These are phyloP conservation scores for Solanum pinnatisectum DNA, from an alignment of 257 asterid genomes.

Conservation along the genomic window DNA sequence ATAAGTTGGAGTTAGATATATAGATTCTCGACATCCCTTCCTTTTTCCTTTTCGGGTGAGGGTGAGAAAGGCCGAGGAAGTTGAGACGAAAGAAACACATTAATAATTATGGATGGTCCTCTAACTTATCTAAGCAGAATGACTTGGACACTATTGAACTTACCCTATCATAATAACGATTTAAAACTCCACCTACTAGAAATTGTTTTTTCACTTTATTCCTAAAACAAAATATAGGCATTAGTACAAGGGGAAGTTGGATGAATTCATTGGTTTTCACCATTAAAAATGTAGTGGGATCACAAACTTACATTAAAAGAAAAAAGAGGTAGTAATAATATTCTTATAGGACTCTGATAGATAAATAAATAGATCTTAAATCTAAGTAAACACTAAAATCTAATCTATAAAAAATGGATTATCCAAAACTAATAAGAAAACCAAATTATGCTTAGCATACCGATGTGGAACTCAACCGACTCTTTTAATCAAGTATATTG, in stretches of 20 bases:
- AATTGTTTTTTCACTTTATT: neutral
- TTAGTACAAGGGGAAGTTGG: neutral
- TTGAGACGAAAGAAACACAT: neutral
- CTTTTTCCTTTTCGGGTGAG: neutral
- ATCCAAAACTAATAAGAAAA: neutral
- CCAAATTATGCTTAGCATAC: neutral
- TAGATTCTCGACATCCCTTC: neutral
- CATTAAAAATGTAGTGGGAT: neutral
- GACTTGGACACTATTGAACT: neutral
- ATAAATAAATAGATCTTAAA: neutral
- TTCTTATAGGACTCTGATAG: neutral
- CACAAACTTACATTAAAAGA: neutral
- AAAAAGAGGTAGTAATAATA: neutral
- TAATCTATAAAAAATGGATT: rapidly evolving
- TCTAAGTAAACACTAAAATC: neutral
- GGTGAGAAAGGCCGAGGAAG: neutral
- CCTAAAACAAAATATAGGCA: neutral
- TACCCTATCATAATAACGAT: neutral
- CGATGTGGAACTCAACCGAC: neutral
- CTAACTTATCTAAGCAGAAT: neutral
- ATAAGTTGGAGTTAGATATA: neutral
- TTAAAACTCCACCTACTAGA: neutral
- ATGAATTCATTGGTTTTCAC: neutral
- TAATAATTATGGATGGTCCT: neutral
- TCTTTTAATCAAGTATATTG: neutral